These are phyloP conservation scores for Coemansia sp. DNA, from an alignment of 192 early-diverging fungal genomes.

Conservation along the genomic window DNA sequence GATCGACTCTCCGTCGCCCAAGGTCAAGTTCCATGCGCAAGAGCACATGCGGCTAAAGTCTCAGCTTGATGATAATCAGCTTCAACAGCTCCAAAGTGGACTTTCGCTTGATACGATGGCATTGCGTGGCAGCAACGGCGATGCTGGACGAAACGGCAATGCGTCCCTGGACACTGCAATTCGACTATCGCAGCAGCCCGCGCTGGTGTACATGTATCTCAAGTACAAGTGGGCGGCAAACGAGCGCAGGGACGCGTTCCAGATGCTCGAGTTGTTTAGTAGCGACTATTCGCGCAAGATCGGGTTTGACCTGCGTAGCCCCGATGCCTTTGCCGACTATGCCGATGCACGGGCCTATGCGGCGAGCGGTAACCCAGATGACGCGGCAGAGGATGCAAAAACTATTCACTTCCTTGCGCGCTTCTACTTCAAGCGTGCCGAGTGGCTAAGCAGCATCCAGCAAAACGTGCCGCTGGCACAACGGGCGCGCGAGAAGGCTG, in stretches of 20 bases:
- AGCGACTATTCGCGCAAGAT: constrained; percentile 59
- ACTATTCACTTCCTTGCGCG: constrained; percentile 63
- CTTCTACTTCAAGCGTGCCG: constrained; percentile 92
- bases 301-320: constrained; percentile 38
- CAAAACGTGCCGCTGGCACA: constrained; percentile 23
- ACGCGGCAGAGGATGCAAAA: constrained; percentile 16
- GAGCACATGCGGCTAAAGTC: constrained; percentile 24
- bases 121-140: constrained; percentile 2
- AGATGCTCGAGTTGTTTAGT: constrained; percentile 78
- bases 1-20: constrained; percentile 6
- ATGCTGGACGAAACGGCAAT: constrained; percentile 1
- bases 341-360: constrained; percentile 23
- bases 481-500: constrained; percentile 30
- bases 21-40: constrained; percentile 25
- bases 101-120: background rate
- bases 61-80: constrained; percentile 13
- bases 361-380: background rate
- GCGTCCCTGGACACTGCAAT: constrained; percentile 27
- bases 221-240: constrained; percentile 62
- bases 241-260: constrained; percentile 61
- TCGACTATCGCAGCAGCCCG: constrained; percentile 42
- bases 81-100: constrained; percentile 2
- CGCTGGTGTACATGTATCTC: constrained; percentile 82
- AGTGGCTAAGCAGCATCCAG: constrained; percentile 77
- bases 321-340: constrained; percentile 30